phyloP scores from a whole-genome alignment of 192 early-diverging fungal genomes.

The Spizellomyces punctatus region DNA sequence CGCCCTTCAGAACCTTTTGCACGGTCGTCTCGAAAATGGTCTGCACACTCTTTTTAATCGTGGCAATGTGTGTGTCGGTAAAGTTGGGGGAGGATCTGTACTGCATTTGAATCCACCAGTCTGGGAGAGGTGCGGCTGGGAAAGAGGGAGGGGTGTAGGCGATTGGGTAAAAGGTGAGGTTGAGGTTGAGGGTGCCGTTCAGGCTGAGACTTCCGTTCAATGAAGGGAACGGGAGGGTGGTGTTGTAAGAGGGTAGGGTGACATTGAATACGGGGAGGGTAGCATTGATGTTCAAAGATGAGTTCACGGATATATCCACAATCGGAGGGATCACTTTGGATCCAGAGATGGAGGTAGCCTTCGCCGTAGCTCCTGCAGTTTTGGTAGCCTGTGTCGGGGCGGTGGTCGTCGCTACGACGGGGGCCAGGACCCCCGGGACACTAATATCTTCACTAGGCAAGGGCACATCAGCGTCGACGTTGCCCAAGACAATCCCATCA shows the following conservation, averaged over 20 bases:
- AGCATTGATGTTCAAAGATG: background rate
- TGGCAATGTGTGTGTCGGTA: background rate
- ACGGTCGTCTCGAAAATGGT: slow-evolving; percentile 2
- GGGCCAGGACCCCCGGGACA: background rate
- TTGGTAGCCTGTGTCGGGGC: background rate
- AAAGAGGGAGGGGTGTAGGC: slow-evolving; percentile 15
- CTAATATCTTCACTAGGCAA: background rate
- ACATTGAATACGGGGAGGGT: background rate
- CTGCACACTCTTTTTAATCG: slow-evolving; percentile 4
- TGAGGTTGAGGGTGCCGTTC: background rate
- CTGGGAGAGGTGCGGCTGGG: slow-evolving; percentile 17
- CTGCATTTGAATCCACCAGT: slow-evolving; percentile 23
- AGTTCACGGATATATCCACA: background rate
- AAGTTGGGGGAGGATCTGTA: background rate
- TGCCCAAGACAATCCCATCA: background rate
- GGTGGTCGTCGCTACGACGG: background rate
- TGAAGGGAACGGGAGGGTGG: background rate
- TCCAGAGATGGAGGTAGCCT: background rate
- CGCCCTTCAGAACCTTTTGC: background rate
- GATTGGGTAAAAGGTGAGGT: background rate
- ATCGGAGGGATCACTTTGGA: background rate
- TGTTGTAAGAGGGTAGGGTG: background rate
- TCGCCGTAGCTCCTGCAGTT: slow-evolving; percentile 4
- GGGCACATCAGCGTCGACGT: background rate
- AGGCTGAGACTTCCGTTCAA: background rate